Evolutionary conservation across 2,329 filamentous ascomycete species (phyloP).

Genomic region (Trichothecium sympodiale): DNA sequence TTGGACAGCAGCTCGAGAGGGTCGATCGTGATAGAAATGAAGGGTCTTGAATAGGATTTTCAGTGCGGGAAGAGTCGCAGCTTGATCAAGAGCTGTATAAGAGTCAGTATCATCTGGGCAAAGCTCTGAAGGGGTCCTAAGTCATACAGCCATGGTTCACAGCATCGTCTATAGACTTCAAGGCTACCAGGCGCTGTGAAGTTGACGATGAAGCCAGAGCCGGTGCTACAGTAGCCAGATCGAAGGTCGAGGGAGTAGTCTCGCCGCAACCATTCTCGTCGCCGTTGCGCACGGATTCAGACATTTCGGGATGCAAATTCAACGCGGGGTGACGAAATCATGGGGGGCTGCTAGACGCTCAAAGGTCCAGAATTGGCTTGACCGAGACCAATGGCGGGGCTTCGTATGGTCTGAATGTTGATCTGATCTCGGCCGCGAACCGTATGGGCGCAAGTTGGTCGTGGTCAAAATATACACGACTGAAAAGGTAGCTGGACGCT

Average conservation of each 20-base stretch:
- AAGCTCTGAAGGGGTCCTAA: too few species aligned
- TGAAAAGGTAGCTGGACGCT: too few species aligned
- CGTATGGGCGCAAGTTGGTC: too few species aligned
- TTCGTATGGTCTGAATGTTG: too few species aligned
- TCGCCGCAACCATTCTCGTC: conserved; percentile 12
- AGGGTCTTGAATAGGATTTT: conserved; percentile 78
- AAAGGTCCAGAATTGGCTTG: background rate
- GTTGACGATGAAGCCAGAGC: conserved; percentile 54
- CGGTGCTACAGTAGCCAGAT: conserved; percentile 36
- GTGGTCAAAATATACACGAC: too few species aligned
- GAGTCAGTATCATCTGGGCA: background rate
- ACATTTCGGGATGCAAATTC: conserved; percentile 18
- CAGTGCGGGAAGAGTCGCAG: conserved; percentile 45
- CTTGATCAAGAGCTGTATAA: conserved; percentile 32
- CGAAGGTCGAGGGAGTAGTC: conserved; percentile 26
- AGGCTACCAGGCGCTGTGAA: conserved; percentile 37
- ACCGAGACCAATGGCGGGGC: too few species aligned
- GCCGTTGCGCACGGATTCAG: conserved; percentile 30
- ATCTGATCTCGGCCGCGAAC: too few species aligned
- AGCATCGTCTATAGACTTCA: conserved; percentile 46
- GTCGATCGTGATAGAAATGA: conserved; percentile 73
- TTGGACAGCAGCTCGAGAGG: conserved; percentile 74
- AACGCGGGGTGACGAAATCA: conserved; percentile 15
- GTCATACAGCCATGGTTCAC: conserved; percentile 29
- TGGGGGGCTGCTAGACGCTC: conserved; percentile 20